These are phyloP conservation scores for Cryptococcus sp. DNA, from an alignment of 1,284 basidiomycete genomes.

Conservation along the genomic window DNA sequence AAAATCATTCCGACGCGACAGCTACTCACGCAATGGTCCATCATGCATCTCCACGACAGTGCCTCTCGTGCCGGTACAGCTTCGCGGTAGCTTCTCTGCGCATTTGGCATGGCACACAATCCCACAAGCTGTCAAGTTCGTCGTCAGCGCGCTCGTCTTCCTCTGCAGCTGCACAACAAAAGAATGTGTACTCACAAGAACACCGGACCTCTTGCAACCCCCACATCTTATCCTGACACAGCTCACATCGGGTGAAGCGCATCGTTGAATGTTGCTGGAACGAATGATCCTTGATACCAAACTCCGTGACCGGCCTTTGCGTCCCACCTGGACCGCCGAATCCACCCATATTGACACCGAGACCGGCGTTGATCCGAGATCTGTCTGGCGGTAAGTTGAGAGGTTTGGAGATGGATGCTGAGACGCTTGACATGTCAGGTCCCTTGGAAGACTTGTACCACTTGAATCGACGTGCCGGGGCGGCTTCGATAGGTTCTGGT, in stretches of 20 bases:
- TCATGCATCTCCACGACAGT: slow-evolving; percentile 26
- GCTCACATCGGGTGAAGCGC: slow-evolving; percentile 87
- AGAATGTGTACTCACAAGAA: slow-evolving; percentile 62
- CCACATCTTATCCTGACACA: slow-evolving; percentile 98
- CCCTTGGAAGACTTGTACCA: slow-evolving; percentile 58
- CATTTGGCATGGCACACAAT: slow-evolving; percentile 57
- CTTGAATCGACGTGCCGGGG: slow-evolving; percentile 58
- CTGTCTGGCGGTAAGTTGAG: slow-evolving; percentile 24
- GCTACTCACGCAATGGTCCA: slow-evolving; percentile 60
- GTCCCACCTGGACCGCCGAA: slow-evolving; percentile 14
- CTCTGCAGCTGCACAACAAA: not conserved
- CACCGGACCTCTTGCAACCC: slow-evolving; percentile 87
- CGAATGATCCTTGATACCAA: slow-evolving; percentile 65
- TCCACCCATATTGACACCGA: slow-evolving; percentile 17
- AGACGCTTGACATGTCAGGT: slow-evolving; percentile 33
- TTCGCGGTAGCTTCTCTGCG: slow-evolving; percentile 49
- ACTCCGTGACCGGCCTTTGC: slow-evolving; percentile 48
- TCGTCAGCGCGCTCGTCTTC: not conserved
- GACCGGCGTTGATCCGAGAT: slow-evolving; percentile 15
- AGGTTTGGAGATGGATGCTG: slow-evolving; percentile 42
- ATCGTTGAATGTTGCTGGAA: slow-evolving; percentile 90
- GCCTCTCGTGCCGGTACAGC: slow-evolving; percentile 44
- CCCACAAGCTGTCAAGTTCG: slow-evolving; percentile 51
- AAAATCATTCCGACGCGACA: slow-evolving; percentile 5
- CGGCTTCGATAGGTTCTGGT: slow-evolving; percentile 54